Conservation (phyloP, 371 early-diverging fungal genomes). For the Parasitella parasitica region DNA sequence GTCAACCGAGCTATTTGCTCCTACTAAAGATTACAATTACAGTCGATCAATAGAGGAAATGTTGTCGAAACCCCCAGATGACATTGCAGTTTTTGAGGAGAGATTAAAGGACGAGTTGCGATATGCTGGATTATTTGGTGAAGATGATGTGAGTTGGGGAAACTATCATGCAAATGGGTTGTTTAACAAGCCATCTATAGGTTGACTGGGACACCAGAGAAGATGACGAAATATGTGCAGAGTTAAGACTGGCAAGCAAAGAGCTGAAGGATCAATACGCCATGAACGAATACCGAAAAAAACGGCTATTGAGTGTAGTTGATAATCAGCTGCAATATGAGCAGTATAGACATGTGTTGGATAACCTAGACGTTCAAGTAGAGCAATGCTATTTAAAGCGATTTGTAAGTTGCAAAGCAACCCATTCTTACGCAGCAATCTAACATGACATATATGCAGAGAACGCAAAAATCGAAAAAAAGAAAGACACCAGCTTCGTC, state of each 20-base stretch:
- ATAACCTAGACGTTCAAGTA: slow-evolving; percentile 84
- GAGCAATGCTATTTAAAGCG: slow-evolving; percentile 84
- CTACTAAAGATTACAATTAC: neutral
- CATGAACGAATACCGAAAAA: slow-evolving; percentile 69
- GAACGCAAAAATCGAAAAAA: slow-evolving; percentile 75
- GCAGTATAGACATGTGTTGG: slow-evolving; percentile 84
- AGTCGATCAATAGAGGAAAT: slow-evolving; percentile 23
- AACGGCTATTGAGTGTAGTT: slow-evolving; percentile 65
- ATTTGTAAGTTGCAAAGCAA: slow-evolving; percentile 59
- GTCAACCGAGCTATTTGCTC: slow-evolving; percentile 5
- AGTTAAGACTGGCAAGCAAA: slow-evolving; percentile 65
- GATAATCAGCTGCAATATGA: slow-evolving; percentile 82
- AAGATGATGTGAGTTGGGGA: slow-evolving; percentile 63
- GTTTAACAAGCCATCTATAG: no score
- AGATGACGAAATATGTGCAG: slow-evolving; percentile 85
- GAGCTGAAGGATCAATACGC: slow-evolving; percentile 73
- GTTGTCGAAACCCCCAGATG: slow-evolving; percentile 24
- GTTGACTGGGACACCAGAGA: slow-evolving; percentile 73
- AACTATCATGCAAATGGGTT: neutral
- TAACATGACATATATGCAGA: slow-evolving; percentile 24
- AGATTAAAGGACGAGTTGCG: slow-evolving; percentile 79
- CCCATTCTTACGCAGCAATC: neutral
- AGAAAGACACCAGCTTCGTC: slow-evolving; percentile 60
- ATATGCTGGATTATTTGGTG: slow-evolving; percentile 79
- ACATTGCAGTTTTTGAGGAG: slow-evolving; percentile 68